Evolutionary conservation across 768 basidiomycete genomes (phyloP).

Genomic region (Tricholoma bakamatsutake): DNA sequence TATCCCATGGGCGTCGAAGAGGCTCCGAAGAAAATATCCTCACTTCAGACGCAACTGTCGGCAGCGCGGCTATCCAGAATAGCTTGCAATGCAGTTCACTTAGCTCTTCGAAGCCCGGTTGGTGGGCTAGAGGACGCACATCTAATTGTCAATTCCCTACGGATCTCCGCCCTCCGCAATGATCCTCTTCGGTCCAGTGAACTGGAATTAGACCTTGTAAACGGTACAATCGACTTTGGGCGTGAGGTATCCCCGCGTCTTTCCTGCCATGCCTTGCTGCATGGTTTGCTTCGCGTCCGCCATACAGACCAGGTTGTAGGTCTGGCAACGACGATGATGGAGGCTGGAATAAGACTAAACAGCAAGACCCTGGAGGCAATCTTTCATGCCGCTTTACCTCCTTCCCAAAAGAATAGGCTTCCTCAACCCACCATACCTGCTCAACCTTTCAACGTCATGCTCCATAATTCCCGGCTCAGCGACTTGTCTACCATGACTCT

Average conservation of each 20-base stretch:
- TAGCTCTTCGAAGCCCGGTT: conserved; percentile 28
- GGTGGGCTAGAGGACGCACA: conserved; percentile 46
- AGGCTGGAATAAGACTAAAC: conserved; percentile 44
- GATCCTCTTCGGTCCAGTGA: conserved; percentile 11
- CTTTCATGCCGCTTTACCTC: conserved; percentile 17
- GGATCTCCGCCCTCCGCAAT: conserved; percentile 29
- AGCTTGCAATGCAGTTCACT: conserved; percentile 40
- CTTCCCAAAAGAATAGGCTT: conserved; percentile 10
- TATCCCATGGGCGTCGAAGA: not conserved
- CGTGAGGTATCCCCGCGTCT: conserved; percentile 51
- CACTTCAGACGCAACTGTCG: conserved; percentile 4
- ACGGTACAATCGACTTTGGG: conserved; percentile 40
- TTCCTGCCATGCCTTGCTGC: conserved; percentile 57
- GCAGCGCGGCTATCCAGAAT: conserved; percentile 19
- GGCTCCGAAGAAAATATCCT: not conserved
- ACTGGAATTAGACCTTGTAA: conserved; percentile 25
- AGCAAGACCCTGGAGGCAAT: conserved; percentile 44
- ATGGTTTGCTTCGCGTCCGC: conserved; percentile 53
- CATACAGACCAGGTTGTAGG: conserved; percentile 40
- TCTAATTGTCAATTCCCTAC: conserved; percentile 53
- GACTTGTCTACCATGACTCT: conserved; percentile 31
- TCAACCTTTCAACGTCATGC: conserved; percentile 10
- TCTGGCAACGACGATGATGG: conserved; percentile 48
- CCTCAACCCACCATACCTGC: conserved; percentile 13
- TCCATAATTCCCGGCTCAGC: conserved; percentile 18